A percentile compares a stretch with the other conserved stretches of the same genome.
These are phyloP conservation scores for Gryganskiella cystojenkinii DNA, from an alignment of 192 early-diverging fungal species.

Conservation along the genomic window DNA sequence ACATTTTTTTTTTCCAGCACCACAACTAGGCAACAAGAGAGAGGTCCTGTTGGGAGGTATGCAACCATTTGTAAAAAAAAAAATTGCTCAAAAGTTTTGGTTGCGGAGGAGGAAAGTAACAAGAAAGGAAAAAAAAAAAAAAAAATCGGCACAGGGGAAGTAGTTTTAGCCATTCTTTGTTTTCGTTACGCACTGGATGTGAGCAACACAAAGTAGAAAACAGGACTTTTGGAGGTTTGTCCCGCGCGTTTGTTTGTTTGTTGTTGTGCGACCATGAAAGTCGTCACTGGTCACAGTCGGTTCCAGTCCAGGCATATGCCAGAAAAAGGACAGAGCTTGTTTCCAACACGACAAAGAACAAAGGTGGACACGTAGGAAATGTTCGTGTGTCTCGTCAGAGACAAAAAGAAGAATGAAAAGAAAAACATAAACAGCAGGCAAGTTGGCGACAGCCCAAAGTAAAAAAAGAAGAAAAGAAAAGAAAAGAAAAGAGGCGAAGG, in stretches of 20 bases:
- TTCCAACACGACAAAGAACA: too few species aligned
- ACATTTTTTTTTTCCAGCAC: too few species aligned
- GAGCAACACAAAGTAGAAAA: too few species aligned
- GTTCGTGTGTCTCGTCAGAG: too few species aligned
- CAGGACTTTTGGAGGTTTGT: background rate
- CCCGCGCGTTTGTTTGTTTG: background rate
- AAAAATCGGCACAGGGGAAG: background rate
- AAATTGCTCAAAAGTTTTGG: background rate
- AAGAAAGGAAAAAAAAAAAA: background rate
- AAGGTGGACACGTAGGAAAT: too few species aligned
- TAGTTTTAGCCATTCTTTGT: background rate
- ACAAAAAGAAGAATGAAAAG: background rate
- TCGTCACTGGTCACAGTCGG: background rate
- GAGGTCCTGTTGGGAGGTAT: too few species aligned
- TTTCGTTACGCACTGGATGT: background rate
- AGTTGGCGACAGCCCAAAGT: background rate
- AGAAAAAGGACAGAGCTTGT: too few species aligned
- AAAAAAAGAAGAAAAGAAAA: background rate
- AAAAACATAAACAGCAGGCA: background rate
- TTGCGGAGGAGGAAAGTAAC: background rate
- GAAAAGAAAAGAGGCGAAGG: constrained; percentile 5
- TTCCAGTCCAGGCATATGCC: background rate
- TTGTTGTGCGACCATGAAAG: background rate
- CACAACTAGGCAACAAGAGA: too few species aligned
- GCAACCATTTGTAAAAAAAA: too few species aligned